Evolutionary conservation across 2,329 filamentous ascomycete species (phyloP).

Genomic region (Microcyclosporella mali): DNA sequence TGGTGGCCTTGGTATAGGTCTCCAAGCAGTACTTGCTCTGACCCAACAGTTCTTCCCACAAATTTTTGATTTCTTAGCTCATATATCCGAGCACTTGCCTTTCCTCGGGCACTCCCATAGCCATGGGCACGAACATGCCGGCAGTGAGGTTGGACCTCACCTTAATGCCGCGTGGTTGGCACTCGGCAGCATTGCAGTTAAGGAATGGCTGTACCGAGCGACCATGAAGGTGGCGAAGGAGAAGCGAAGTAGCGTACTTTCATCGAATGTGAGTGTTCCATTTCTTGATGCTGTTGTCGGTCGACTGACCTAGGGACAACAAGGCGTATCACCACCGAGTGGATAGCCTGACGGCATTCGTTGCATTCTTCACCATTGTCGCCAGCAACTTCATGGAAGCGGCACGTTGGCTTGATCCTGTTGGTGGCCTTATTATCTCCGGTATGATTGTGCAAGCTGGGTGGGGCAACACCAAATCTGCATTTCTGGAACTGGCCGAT

Average conservation of each 20-base stretch:
- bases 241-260: conserved; percentile 90
- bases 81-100: conserved; percentile 27
- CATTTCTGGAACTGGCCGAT: conserved; percentile 86
- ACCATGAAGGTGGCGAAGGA: conserved; percentile 96
- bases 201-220: conserved; percentile 94
- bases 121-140: conserved; percentile 59
- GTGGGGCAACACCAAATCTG: conserved; percentile 72
- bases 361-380: conserved; percentile 81
- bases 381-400: conserved; percentile 81
- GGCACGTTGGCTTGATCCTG: conserved; percentile 87
- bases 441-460: conserved; percentile 89
- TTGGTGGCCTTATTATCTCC: conserved; percentile 87
- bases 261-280: conserved; percentile 61
- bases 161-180: conserved; percentile 94
- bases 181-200: conserved; percentile 79
- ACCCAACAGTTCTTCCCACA: conserved; percentile 46
- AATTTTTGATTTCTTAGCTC: conserved; percentile 37
- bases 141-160: conserved; percentile 55
- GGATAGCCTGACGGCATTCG: conserved; percentile 90
- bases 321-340: conserved; percentile 81
- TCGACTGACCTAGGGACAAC: not conserved
- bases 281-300: not conserved
- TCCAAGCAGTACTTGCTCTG: conserved; percentile 55
- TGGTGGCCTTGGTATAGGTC: conserved; percentile 88
- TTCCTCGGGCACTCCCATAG: conserved; percentile 48